Base-by-base conservation (phyloP, 129 eudicot species). In the Arctium lappa region DNA sequence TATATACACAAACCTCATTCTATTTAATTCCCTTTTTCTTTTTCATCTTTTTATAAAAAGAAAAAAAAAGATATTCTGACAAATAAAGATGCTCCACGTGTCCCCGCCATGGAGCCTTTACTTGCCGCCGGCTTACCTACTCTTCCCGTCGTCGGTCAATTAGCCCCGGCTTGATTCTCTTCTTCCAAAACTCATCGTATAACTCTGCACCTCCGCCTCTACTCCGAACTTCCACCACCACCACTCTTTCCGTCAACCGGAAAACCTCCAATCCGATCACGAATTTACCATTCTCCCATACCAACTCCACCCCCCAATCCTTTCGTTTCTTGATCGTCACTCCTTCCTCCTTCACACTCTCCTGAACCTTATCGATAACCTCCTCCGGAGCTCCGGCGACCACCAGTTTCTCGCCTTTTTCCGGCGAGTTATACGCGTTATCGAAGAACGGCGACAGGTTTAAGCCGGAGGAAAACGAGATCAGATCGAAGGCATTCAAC, bases 401-500 rank as follows among this genome's bases (percentile, higher is more conserved):
- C 86, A 89, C 77, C 81, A 92, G 56, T 65, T 83, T 68, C 27
- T 88, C 94, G 5, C 80, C 83, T 48, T 79, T 70, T 1, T 30
- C 12, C 2, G 32, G 16, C 6, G 70, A 33, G 72, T 66, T 31
- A 46, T 56, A 39, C 2, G 50, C 30, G 79, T 63, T 79, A 9
- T 87, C 86, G 70, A 90, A 90, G 72, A 94, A 78, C 0, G 93
- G 95, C 0, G 92, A 84, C 0, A 92, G 80, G 78, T 94, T 89
- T 37, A 90, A 73, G 5, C 98, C 97, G 0, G 89, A 82, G 7
- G 97, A 91, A 86, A 91, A 94, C 0, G 93, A 85, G 11, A 92
- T 92, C 7, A 94, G 74, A 31, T 94, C 97, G 5, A 94, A 94
- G 0, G 98, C 98, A 48, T 94, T 92, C 33, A 94, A 39, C 13